These are phyloP conservation scores for Xylaria sp. DNA, from an alignment of 2,329 filamentous ascomycete species.

Conservation along the genomic window DNA sequence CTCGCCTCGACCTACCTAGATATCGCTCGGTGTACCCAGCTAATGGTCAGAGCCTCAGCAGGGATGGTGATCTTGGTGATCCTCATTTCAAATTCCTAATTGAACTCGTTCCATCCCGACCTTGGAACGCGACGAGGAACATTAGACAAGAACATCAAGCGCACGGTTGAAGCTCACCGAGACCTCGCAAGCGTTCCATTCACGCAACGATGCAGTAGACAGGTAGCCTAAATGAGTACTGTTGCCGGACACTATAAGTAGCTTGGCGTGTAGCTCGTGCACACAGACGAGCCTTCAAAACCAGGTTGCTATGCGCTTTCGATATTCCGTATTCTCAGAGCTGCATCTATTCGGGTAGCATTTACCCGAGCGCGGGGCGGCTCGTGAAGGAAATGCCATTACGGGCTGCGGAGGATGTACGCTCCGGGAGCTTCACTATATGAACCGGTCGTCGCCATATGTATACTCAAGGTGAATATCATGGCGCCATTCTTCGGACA, in stretches of 20 bases:
- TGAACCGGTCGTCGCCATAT: constrained; percentile 1
- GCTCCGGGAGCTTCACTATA: constrained; percentile 11
- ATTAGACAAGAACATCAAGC: not conserved
- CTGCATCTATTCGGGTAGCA: constrained; percentile 12
- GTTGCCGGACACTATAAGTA: not conserved
- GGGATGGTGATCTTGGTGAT: constrained; percentile 7
- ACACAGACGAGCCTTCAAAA: not conserved
- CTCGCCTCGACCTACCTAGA: too few relatives aligned
- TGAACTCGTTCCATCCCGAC: not conserved
- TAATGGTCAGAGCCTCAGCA: not conserved
- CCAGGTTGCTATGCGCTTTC: not conserved
- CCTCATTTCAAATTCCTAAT: not conserved
- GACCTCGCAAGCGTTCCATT: not conserved
- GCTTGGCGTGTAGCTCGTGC: constrained; percentile 7
- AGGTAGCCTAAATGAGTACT: constrained; percentile 16
- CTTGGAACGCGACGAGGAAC: not conserved
- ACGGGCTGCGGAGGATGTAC: constrained; percentile 16
- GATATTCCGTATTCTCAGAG: not conserved
- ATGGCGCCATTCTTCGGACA: constrained; percentile 24
- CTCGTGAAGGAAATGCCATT: not conserved
- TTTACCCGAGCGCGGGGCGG: constrained; percentile 20
- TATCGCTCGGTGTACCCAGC: not conserved
- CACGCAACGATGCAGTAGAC: not conserved
- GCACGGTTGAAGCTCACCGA: not conserved
- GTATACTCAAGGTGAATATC: not conserved